A percentile compares a stretch with the other conserved stretches of the same genome.
These are phyloP conservation scores for Parastagonospora nodorum DNA, from an alignment of 2,329 filamentous ascomycete genomes.

Conservation along the genomic window DNA sequence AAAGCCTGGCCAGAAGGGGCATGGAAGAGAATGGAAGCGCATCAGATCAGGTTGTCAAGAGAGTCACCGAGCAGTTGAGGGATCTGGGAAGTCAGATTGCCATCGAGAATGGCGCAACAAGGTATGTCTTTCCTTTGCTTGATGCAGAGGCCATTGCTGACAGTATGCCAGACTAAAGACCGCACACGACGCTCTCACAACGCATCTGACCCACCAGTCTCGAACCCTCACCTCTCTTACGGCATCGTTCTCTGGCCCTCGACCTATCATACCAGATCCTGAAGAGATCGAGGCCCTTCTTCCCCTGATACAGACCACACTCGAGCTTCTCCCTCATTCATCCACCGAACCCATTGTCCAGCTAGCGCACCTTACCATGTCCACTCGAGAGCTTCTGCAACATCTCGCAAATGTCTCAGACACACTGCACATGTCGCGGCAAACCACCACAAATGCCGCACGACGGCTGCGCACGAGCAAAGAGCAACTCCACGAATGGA, in stretches of 20 bases:
- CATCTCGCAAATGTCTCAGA: constrained; percentile 87
- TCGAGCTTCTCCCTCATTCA: constrained; percentile 69
- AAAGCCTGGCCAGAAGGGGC: constrained; percentile 67
- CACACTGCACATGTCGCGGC: constrained; percentile 90
- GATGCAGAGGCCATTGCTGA: constrained; percentile 11
- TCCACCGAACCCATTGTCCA: constrained; percentile 68
- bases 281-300: constrained; percentile 72
- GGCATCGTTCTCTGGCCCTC: constrained; percentile 72
- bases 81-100: constrained; percentile 75
- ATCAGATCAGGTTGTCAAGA: constrained; percentile 68
- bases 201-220: constrained; percentile 76
- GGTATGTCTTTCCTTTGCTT: constrained; percentile 53
- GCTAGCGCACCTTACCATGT: constrained; percentile 68
- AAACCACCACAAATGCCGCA: constrained; percentile 81
- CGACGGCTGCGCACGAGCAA: constrained; percentile 79
- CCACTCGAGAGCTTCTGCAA: constrained; percentile 72
- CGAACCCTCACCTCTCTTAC: constrained; percentile 75
- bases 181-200: constrained; percentile 74
- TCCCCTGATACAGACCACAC: constrained; percentile 68
- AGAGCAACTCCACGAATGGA: constrained; percentile 84
- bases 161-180: constrained; percentile 67
- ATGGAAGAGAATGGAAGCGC: constrained; percentile 69
- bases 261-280: constrained; percentile 65
- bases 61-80: constrained; percentile 71
- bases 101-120: constrained; percentile 73